phyloP scores from a whole-genome alignment of 2,329 filamentous ascomycete species.

The Delphinella strobiligena region DNA sequence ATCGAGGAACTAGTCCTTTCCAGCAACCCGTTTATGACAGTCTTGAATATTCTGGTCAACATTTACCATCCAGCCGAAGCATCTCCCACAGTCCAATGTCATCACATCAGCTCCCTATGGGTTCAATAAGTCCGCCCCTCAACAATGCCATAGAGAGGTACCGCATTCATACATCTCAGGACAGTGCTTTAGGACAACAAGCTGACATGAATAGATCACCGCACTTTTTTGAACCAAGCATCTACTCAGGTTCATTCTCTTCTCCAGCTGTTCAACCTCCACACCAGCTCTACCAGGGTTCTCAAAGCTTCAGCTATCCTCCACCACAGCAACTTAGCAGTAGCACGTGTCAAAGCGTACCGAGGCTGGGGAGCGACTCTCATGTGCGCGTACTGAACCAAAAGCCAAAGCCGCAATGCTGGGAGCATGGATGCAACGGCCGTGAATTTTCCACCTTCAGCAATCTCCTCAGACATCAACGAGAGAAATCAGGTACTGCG shows the following conservation, averaged over 20 bases:
- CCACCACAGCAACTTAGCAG: conserved; percentile 6
- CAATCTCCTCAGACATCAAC: conserved; percentile 82
- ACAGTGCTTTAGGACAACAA: neutral
- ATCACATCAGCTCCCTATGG: conserved; percentile 15
- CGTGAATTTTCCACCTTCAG: conserved; percentile 94
- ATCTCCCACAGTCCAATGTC: conserved; percentile 21
- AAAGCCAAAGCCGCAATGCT: conserved; percentile 82
- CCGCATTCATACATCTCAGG: neutral
- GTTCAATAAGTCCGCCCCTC: neutral
- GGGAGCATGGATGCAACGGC: conserved; percentile 94
- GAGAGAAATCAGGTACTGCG: conserved; percentile 86
- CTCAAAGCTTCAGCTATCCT: conserved; percentile 8
- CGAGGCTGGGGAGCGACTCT: conserved; percentile 12
- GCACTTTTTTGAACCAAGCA: conserved; percentile 5
- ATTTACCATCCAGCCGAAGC: conserved; percentile 21
- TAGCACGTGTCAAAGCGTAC: conserved; percentile 1
- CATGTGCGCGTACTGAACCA: conserved; percentile 23
- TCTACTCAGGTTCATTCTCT: conserved; percentile 2
- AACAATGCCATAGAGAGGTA: conserved; percentile 1
- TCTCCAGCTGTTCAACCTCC: conserved; percentile 1
- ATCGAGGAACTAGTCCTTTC: conserved; percentile 5
- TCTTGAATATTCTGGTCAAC: conserved; percentile 18
- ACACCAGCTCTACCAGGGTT: conserved; percentile 1
- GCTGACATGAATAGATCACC: conserved; percentile 7
- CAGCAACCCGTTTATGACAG: conserved; percentile 6